Evolutionary conservation across 1,284 basidiomycete species (phyloP).

Genomic region (Austropuccinia psidii): DNA sequence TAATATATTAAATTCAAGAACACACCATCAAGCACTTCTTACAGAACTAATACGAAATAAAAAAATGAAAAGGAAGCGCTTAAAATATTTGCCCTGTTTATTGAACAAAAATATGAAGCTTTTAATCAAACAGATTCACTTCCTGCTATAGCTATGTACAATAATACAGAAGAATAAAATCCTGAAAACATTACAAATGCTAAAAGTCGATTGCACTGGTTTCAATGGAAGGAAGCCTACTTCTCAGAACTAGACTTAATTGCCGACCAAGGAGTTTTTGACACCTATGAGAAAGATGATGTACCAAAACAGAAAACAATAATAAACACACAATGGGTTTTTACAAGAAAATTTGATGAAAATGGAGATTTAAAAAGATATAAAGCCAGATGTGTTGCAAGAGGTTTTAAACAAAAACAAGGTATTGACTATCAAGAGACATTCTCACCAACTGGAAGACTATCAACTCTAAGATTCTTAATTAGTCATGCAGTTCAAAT

Average conservation of each 20-base stretch:
- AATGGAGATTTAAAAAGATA: background rate
- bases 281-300: background rate
- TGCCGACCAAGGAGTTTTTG: too few species aligned
- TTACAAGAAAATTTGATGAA: conserved; percentile 4
- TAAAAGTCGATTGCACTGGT: too few species aligned
- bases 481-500: conserved; percentile 1
- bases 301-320: background rate
- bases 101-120: too few species aligned
- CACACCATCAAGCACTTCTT: too few species aligned
- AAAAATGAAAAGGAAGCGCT: too few species aligned
- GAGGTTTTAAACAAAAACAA: conserved; percentile 21
- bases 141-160: too few species aligned
- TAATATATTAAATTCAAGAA: too few species aligned
- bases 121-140: too few species aligned
- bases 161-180: too few species aligned
- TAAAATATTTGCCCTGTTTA: too few species aligned
- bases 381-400: conserved; percentile 21
- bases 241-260: conserved; percentile 18
- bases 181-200: too few species aligned
- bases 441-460: conserved; percentile 14
- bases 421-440: conserved; percentile 24
- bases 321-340: background rate
- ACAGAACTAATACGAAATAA: too few species aligned
- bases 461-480: background rate
- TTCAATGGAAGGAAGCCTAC: conserved; percentile 10